These are phyloP conservation scores for Aspergillus hortae DNA, from an alignment of 2,329 filamentous ascomycete species.

Conservation along the genomic window DNA sequence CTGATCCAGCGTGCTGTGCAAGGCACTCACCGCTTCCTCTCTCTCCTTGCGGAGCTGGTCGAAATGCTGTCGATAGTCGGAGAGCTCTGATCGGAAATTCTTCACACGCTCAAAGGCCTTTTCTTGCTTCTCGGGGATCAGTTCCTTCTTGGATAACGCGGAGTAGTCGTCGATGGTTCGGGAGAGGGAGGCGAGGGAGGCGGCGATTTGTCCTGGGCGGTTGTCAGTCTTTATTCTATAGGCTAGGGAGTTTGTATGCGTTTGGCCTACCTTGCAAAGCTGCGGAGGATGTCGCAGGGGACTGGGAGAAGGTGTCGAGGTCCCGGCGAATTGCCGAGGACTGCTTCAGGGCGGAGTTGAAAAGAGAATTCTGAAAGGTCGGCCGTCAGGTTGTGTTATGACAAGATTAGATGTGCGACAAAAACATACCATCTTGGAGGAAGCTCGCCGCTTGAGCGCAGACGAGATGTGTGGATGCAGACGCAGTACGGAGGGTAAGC, in stretches of 20 bases:
- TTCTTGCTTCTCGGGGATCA: slow-evolving; percentile 85
- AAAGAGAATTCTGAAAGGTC: slow-evolving; percentile 66
- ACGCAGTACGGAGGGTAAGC: not conserved
- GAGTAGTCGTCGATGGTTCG: slow-evolving; percentile 93
- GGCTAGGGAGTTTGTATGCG: too few relatives aligned
- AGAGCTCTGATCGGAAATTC: slow-evolving; percentile 77
- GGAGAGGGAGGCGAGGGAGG: slow-evolving; percentile 74
- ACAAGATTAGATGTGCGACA: not conserved
- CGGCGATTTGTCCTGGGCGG: slow-evolving; percentile 66
- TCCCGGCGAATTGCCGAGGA: slow-evolving; percentile 75
- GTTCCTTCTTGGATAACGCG: slow-evolving; percentile 77
- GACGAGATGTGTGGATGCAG: not conserved
- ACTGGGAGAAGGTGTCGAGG: slow-evolving; percentile 65
- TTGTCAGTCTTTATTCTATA: slow-evolving; percentile 26
- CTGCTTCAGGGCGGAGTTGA: slow-evolving; percentile 83
- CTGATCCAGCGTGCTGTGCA: too few relatives aligned
- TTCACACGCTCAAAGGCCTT: slow-evolving; percentile 83
- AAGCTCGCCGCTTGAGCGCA: not conserved
- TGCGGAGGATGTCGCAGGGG: slow-evolving; percentile 55
- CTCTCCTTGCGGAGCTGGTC: slow-evolving; percentile 71
- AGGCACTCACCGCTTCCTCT: slow-evolving; percentile 62
- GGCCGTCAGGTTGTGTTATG: not conserved
- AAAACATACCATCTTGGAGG: slow-evolving; percentile 9
- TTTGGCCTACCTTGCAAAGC: slow-evolving; percentile 54
- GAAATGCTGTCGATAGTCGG: slow-evolving; percentile 74